Percentiles rank a stretch among this genome's conserved stretches.
Conservation (phyloP, 768 basidiomycete genomes). For the Mycena capillaripes region DNA sequence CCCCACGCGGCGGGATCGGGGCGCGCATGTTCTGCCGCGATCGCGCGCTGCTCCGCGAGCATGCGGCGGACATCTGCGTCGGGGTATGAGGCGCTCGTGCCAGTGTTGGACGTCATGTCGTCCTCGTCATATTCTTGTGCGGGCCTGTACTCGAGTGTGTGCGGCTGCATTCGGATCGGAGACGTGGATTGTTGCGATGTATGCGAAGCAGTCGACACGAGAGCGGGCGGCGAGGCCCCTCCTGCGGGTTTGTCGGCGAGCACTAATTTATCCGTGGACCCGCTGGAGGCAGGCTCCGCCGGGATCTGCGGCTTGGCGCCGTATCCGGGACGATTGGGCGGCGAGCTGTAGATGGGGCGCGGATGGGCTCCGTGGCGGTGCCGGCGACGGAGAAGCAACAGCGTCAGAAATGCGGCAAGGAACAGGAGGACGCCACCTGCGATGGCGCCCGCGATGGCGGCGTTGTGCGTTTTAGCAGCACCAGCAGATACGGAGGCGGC, state of each 20-base stretch:
- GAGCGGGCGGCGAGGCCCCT: not conserved
- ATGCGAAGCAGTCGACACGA: not conserved
- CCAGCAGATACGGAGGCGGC: not conserved
- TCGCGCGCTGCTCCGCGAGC: not conserved
- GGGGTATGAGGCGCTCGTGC: not conserved
- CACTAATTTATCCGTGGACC: not conserved
- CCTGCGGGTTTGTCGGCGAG: not conserved
- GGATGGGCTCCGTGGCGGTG: not conserved
- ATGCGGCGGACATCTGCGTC: not conserved
- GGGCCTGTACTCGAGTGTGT: not conserved
- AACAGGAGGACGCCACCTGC: not conserved
- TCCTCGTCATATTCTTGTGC: not conserved
- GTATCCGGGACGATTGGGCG: not conserved
- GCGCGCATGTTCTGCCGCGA: not conserved
- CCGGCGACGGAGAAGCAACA: not conserved
- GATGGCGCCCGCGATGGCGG: not conserved
- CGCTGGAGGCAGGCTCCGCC: not conserved
- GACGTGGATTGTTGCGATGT: not conserved
- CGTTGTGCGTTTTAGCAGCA: not conserved
- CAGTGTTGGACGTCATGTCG: not conserved
- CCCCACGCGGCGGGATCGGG: not conserved
- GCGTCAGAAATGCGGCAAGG: not conserved
- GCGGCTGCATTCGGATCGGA: not conserved
- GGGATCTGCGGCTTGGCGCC: not conserved
- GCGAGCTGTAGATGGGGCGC: not conserved